These are phyloP conservation scores for Trametes punicea DNA, from an alignment of 768 basidiomycete genomes.

Conservation along the genomic window DNA sequence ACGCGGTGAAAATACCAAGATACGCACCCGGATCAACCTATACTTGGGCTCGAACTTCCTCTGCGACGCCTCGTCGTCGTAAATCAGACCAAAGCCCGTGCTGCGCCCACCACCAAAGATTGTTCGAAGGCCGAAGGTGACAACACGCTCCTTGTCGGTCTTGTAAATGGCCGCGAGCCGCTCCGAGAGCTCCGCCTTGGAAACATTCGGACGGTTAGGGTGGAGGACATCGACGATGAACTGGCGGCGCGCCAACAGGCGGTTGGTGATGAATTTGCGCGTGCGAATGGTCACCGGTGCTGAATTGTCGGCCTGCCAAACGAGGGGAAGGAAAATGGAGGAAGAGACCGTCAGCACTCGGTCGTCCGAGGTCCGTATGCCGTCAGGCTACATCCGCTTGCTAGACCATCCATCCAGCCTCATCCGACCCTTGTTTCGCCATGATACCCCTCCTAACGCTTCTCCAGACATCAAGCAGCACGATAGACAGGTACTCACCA, in stretches of 20 bases:
- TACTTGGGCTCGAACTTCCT: slow-evolving; percentile 97
- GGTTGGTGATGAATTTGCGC: slow-evolving; percentile 99
- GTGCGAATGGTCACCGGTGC: slow-evolving; percentile 95
- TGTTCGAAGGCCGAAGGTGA: slow-evolving; percentile 92
- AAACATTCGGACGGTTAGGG: slow-evolving; percentile 92
- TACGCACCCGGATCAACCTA: slow-evolving; percentile 87
- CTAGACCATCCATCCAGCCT: slow-evolving; percentile 33
- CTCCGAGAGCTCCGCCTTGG: slow-evolving; percentile 86
- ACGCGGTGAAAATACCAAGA: not conserved
- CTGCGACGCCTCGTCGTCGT: slow-evolving; percentile 93
- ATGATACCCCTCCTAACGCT: slow-evolving; percentile 5
- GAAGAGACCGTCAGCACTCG: not conserved
- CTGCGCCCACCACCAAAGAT: slow-evolving; percentile 97
- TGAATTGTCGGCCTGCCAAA: slow-evolving; percentile 65
- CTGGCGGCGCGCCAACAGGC: slow-evolving; percentile 92
- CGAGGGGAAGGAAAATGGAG: slow-evolving; percentile 16
- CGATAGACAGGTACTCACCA: slow-evolving; percentile 28
- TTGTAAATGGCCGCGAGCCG: slow-evolving; percentile 94
- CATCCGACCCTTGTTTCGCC: slow-evolving; percentile 25
- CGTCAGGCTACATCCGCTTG: slow-evolving; percentile 31
- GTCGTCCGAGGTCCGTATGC: slow-evolving; percentile 14
- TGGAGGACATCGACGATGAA: slow-evolving; percentile 94
- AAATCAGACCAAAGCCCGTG: slow-evolving; percentile 96
- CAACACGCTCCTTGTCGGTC: slow-evolving; percentile 84
- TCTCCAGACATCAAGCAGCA: slow-evolving; percentile 17